Base-by-base conservation (phyloP, 208 protist genomes). In the Leishmania arabica region DNA sequence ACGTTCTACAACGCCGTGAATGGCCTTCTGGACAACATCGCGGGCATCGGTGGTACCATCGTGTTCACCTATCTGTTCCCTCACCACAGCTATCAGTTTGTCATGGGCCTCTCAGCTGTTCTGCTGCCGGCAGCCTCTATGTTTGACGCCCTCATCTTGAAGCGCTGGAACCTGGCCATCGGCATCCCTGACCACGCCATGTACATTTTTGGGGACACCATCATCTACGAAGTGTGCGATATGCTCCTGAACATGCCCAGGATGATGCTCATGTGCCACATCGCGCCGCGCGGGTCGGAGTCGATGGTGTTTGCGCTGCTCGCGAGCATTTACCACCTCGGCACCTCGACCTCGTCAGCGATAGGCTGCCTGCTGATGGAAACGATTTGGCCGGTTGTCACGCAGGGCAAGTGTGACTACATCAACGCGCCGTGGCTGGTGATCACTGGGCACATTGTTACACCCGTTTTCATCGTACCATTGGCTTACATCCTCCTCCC, bases 211-310 rank as follows among this genome's bases (percentile, higher is more conserved):
- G 93, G 93, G 27, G 86, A 96, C 77, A 82, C 84, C 37, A 86
- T 96, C 45, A 78, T 96, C n/a, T 90, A 87, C 47, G 78, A 96
- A 70, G 79, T 89, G 56, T 84, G 79, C n/a, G 88, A 89, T 51
- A 88, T 91, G 86, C 77, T 98, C 4, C 70, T 92, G n/a, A 90
- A 80, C 56, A 96, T 97, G 91, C 92, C 95, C 27, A 80, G 73
- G 68, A 78, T 95, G 21, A 81, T 98, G 66, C 85, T 98, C 51
- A 92, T 94, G 78, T 92, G 91, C 7, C 93, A 92, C 53, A 82
- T 98, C 24, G 96, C 92, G 73, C 93, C 95, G n/a, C 88, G 89
- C n/a, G 93, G 92, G 1, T 87, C 92, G 40, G 95, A 98, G 84
- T 81, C 84, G 37, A 97, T 95, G 82, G 89, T 95, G 68, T 93